Evolutionary conservation across 2,329 filamentous ascomycete genomes (phyloP), one percentile per base, ranked within the genome.

Genomic region (Penicillium sp.): DNA sequence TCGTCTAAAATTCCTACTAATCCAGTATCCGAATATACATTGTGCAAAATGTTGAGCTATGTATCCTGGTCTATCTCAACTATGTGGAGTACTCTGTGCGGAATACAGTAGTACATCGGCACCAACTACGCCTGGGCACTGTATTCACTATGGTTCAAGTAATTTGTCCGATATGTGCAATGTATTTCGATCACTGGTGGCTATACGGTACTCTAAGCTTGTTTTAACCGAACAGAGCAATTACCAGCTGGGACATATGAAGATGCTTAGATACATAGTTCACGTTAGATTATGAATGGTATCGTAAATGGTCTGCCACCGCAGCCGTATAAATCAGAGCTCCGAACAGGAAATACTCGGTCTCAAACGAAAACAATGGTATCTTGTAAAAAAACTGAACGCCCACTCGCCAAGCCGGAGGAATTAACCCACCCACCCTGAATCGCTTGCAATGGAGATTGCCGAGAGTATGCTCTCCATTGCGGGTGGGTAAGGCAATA

Each of bases 361-460:
- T 3, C 18, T 22, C 35, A 11, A 38, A 38, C 10, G 16, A 51
- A 44, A 41, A 51, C 49, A 57, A 33, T 57, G 53, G 54, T 55
- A 62, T 60, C 60, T 57, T 61, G 47, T 50, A 31, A 42, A 50
- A 50, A 27, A 42, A 56, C 39, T 40, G 16, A 66, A 67, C 60
- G 63, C 64, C 58, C 54, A 57, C 48, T 54, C 41, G 40, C 54
- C 51, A 44, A 27, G 48, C 47, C 48, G 39, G 20, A 33, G 38
- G 35, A 40, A 39, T 35, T 36, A 57, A 46, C 53, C 50, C 28
- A 46, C 50, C 50, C 50, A 50, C 55, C 50, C 61, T n/a, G n/a
- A n/a, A n/a, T n/a, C n/a, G n/a, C n/a, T n/a, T n/a, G n/a, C n/a
- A n/a, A n/a, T n/a, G n/a, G n/a, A n/a, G n/a, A n/a, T n/a, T n/a